A percentile compares a stretch with the other conserved stretches of the same genome.
Conservation (phyloP, 1,284 basidiomycete genomes). For the Malassezia psittaci region DNA sequence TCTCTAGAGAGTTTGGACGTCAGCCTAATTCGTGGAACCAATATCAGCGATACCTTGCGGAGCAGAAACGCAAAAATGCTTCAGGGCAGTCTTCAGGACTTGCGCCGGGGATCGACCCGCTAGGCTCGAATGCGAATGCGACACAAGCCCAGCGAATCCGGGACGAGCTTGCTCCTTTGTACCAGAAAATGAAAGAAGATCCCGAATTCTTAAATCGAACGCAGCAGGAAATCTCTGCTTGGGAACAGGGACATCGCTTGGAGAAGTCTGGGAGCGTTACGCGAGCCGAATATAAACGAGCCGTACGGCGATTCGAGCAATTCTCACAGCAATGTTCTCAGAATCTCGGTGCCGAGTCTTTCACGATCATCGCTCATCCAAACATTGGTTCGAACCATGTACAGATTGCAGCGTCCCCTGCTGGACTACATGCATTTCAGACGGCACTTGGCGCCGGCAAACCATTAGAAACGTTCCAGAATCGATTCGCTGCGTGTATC, state of each 20-base stretch:
- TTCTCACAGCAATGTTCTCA: conserved; percentile 18
- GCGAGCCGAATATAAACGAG: conserved; percentile 17
- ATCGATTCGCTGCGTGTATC: conserved; percentile 17
- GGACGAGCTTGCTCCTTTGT: conserved; percentile 18
- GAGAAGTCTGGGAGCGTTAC: conserved; percentile 15
- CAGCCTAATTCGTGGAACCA: conserved; percentile 20
- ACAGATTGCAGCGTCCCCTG: conserved; percentile 16
- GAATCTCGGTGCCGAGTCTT: conserved; percentile 17
- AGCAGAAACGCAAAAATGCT: conserved; percentile 16
- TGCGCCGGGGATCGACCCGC: not conserved
- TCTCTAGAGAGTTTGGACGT: conserved; percentile 17
- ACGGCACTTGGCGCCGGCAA: conserved; percentile 17
- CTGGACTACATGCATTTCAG: conserved; percentile 17
- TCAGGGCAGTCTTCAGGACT: conserved; percentile 1
- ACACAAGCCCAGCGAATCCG: conserved; percentile 17
- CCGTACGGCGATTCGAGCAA: conserved; percentile 19
- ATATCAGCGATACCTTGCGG: conserved; percentile 18
- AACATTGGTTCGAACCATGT: conserved; percentile 19
- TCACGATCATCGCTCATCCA: conserved; percentile 17
- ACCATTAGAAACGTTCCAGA: conserved; percentile 16
- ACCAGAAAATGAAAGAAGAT: conserved; percentile 20
- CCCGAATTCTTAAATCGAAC: conserved; percentile 15
- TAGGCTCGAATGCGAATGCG: not conserved
- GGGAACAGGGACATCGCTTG: conserved; percentile 15
- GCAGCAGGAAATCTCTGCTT: conserved; percentile 15